These are phyloP conservation scores for Psophocarpus tetragonolobus DNA, from an alignment of 306 rosid genomes.

Conservation along the genomic window DNA sequence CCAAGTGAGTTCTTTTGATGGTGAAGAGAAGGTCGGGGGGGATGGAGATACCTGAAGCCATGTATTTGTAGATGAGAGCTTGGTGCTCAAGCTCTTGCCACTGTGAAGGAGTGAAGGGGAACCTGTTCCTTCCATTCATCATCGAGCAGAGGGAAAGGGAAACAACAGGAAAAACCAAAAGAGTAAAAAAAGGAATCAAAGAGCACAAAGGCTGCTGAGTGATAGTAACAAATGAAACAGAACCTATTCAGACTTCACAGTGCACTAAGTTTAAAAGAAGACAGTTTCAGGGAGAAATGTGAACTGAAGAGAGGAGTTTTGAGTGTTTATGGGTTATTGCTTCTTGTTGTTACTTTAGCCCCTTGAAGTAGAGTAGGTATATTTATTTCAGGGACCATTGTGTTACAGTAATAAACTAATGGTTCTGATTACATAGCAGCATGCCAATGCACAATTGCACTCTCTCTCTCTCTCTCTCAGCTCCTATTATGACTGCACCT, in stretches of 20 bases:
- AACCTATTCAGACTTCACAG: conserved; percentile 29
- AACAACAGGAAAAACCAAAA: not conserved
- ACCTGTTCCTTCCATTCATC: conserved; percentile 66
- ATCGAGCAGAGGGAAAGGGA: not conserved
- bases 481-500: conserved; percentile 80
- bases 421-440: conserved; percentile 80
- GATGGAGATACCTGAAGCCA: conserved; percentile 86
- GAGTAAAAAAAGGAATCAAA: conserved; percentile 8
- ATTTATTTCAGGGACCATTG: conserved; percentile 91
- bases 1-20: conserved; percentile 65
- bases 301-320: not conserved
- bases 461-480: conserved; percentile 33
- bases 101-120: conserved; percentile 86
- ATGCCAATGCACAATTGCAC: conserved; percentile 47
- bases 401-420: conserved; percentile 87
- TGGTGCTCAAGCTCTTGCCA: conserved; percentile 99
- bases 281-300: not conserved
- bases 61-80: conserved; percentile 95
- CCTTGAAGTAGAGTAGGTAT: conserved; percentile 50
- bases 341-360: conserved; percentile 29
- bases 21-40: conserved; percentile 89
- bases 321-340: conserved; percentile 18
- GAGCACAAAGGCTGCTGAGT: not conserved
- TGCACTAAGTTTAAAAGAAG: conserved; percentile 26
- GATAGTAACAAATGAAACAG: conserved; percentile 31